Evolutionary conservation across 768 basidiomycete genomes (phyloP).

Genomic region (Leccinum subtestaceum): DNA sequence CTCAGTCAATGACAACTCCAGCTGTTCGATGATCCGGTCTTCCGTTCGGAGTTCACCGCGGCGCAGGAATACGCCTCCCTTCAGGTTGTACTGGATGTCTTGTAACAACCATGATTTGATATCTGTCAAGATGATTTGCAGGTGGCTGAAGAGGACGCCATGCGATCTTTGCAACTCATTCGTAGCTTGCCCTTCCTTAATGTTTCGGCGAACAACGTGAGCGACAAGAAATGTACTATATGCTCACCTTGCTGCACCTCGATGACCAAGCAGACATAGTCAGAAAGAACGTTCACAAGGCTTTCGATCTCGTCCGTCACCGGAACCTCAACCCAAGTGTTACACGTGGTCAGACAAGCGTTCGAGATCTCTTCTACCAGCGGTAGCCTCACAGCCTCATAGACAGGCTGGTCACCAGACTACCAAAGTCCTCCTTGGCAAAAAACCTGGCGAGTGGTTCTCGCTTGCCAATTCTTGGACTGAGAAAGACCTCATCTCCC

Average conservation of each 20-base stretch:
- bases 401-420: too few relatives aligned
- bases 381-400: too few relatives aligned
- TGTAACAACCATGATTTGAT: not conserved
- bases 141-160: not conserved
- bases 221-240: not conserved
- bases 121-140: not conserved
- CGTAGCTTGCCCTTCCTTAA: too few relatives aligned
- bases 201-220: not conserved
- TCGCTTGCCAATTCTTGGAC: not conserved
- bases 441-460: not conserved
- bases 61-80: not conserved
- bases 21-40: not conserved
- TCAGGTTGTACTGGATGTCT: not conserved
- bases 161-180: not conserved
- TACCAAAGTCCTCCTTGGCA: not conserved
- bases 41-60: not conserved
- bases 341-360: not conserved
- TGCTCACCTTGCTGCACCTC: not conserved
- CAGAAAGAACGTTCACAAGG: not conserved
- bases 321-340: not conserved
- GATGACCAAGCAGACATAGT: not conserved
- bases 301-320: not conserved
- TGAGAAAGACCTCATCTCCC: not conserved
- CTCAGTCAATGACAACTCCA: not conserved
- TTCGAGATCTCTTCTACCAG: not conserved